Evolutionary conservation across 2,329 filamentous ascomycete genomes (phyloP).

Genomic region (Tolypocladium sp.): DNA sequence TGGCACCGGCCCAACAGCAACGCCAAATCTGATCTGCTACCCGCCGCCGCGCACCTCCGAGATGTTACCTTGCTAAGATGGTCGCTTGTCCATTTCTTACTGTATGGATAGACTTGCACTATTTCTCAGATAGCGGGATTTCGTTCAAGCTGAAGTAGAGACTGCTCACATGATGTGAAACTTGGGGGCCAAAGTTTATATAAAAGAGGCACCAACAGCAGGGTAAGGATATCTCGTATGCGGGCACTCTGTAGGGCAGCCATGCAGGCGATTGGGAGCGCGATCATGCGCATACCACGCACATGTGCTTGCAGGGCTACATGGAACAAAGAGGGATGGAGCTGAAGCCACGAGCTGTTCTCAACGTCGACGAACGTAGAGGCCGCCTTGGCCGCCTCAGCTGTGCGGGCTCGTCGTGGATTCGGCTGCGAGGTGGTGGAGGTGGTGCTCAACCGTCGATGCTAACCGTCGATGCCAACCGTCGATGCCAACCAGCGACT

Average conservation of each 20-base stretch:
- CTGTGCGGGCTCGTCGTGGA: not conserved
- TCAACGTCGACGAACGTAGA: not conserved
- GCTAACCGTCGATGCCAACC: too few species aligned
- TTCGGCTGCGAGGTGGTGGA: too few species aligned
- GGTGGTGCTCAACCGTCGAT: too few species aligned
- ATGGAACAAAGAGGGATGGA: not conserved
- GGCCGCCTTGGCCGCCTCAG: not conserved
- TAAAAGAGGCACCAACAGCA: too few species aligned
- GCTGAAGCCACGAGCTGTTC: not conserved
- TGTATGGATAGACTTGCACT: not conserved
- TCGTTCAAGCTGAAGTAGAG: not conserved
- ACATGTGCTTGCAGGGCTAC: not conserved
- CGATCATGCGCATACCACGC: not conserved
- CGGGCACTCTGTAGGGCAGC: not conserved
- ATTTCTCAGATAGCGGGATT: not conserved
- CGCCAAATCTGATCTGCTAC: not conserved
- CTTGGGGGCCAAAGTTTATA: not conserved
- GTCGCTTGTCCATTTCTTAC: not conserved
- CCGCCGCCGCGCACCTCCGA: not conserved
- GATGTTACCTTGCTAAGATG: not conserved
- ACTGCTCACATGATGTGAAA: not conserved
- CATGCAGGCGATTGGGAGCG: not conserved
- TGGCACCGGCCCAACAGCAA: not conserved
- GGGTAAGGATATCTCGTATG: not conserved
- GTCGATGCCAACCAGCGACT: not conserved